A percentile compares a stretch with the other conserved stretches of the same genome.
phyloP scores from a whole-genome alignment of 306 rosid genomes.

The Glycine tomentella region DNA sequence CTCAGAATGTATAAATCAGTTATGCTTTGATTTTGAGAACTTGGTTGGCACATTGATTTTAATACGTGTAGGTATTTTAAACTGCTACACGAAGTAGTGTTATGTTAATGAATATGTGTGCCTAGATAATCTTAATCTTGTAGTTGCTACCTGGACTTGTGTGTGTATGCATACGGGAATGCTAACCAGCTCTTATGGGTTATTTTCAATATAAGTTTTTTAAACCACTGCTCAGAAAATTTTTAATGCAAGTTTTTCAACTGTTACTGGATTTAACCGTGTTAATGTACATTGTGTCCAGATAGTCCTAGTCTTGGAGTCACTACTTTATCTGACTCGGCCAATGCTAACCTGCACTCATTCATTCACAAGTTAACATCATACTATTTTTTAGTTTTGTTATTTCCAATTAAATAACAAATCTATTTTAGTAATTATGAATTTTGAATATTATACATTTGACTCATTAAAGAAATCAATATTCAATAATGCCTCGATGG shows the following conservation, averaged over 20 bases:
- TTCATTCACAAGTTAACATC: background rate
- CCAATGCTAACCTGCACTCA: background rate
- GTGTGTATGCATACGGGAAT: too few species aligned
- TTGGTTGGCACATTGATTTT: background rate
- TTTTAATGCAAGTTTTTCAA: too few species aligned
- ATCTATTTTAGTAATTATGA: background rate
- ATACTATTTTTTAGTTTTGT: background rate
- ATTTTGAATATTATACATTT: conserved; percentile 3
- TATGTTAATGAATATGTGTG: too few species aligned
- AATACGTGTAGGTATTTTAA: too few species aligned
- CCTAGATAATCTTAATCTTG: too few species aligned
- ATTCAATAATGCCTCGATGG: background rate
- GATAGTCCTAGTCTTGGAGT: background rate
- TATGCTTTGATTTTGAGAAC: background rate
- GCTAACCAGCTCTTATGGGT: too few species aligned
- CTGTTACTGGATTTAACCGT: too few species aligned
- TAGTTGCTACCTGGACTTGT: too few species aligned
- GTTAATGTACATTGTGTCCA: background rate
- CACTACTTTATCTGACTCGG: background rate
- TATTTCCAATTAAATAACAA: background rate
- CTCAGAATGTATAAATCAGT: background rate
- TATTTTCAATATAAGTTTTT: too few species aligned
- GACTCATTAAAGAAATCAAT: background rate
- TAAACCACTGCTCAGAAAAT: too few species aligned
- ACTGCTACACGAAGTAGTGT: too few species aligned